Base-by-base conservation (phyloP, 352 stramenopile genomes). In the Globisporangium okanoganense region DNA sequence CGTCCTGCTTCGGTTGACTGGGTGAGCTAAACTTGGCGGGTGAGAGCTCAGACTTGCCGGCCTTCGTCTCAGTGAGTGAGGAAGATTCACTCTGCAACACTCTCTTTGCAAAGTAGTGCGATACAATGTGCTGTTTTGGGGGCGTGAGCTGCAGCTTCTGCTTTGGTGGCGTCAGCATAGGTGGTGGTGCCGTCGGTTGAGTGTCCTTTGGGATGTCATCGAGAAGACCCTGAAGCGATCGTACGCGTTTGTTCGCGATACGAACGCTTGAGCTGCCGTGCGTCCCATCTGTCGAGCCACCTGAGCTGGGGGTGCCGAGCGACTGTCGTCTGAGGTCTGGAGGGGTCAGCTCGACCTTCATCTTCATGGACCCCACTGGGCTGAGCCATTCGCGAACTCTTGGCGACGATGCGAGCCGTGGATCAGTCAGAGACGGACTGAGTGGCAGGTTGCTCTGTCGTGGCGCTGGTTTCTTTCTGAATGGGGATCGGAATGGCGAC, bases 401-500 rank as follows among this genome's bases (percentile, higher is more conserved):
- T 25, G 65, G 73, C 2, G 71, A 78, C 14, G 57, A 31, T 9
- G 49, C 35, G 24, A 70, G 54, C 1, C 27, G 40, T 10, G 58
- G 64, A 29, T 70, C 64, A 25, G 55, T 62, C n/a, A 61, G 69
- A 12, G 55, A 59, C 5, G 62, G 55, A 44, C 62, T 68, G 8
- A 64, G 48, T 18, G 58, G 69, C 62, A 33, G 72, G 47, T 41
- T 68, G 62, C 20, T 60, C 57, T 50, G 58, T 70, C 55, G 65
- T 5, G 78, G 75, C 27, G 73, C 77, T 22, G 72, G 48, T 58
- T 87, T 90, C 72, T 93, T 93, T 20, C 79, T 71, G 62, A 93
- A 91, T 10, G 85, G 80, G 18, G 83, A 92, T 13, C 82, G 76
- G 52, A 87, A 93, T 6, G 80, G 80, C 8, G 85, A 94, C 40